Evolutionary conservation across 805 yeast species (phyloP).

Genomic region (Metschnikowia hibisci): DNA sequence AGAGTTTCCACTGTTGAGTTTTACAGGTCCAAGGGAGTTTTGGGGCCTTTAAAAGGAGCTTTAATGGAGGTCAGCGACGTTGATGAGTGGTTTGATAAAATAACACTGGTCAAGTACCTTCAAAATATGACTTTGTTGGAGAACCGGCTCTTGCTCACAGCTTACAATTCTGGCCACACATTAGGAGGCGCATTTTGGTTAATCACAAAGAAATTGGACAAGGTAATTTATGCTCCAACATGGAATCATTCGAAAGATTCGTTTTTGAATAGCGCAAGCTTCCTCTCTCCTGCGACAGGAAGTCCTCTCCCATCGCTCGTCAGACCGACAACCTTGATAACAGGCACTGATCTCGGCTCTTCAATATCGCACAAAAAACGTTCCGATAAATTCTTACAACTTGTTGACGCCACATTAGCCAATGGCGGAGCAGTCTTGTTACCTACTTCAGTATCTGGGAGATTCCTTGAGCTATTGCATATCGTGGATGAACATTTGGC

Average conservation of each 20-base stretch:
- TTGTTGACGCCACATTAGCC: slow-evolving; percentile 62
- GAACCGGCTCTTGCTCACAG: slow-evolving; percentile 65
- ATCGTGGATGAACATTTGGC: slow-evolving; percentile 63
- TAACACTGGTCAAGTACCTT: slow-evolving; percentile 67
- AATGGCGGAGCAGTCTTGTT: slow-evolving; percentile 78
- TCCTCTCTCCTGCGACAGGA: slow-evolving; percentile 50
- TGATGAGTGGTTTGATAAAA: slow-evolving; percentile 73
- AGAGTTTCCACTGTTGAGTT: slow-evolving; percentile 80
- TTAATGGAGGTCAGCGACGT: slow-evolving; percentile 65
- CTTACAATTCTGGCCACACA: slow-evolving; percentile 87
- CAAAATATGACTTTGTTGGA: slow-evolving; percentile 68
- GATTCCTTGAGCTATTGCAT: slow-evolving; percentile 76
- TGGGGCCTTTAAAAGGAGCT: slow-evolving; percentile 65
- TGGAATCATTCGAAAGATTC: slow-evolving; percentile 95
- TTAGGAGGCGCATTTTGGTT: slow-evolving; percentile 94
- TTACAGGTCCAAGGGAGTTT: slow-evolving; percentile 66
- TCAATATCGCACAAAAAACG: slow-evolving; percentile 57
- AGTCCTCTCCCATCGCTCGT: slow-evolving; percentile 59
- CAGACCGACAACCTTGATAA: slow-evolving; percentile 80
- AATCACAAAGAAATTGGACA: slow-evolving; percentile 67
- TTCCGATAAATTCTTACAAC: slow-evolving; percentile 56
- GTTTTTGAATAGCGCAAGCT: slow-evolving; percentile 68
- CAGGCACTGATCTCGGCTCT: slow-evolving; percentile 68
- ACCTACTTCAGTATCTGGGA: slow-evolving; percentile 77
- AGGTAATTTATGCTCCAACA: slow-evolving; percentile 80